A percentile compares a stretch with the other conserved stretches of the same genome.
phyloP scores from a whole-genome alignment of 2,329 filamentous ascomycete species.

The Colletotrichum liaoningense region DNA sequence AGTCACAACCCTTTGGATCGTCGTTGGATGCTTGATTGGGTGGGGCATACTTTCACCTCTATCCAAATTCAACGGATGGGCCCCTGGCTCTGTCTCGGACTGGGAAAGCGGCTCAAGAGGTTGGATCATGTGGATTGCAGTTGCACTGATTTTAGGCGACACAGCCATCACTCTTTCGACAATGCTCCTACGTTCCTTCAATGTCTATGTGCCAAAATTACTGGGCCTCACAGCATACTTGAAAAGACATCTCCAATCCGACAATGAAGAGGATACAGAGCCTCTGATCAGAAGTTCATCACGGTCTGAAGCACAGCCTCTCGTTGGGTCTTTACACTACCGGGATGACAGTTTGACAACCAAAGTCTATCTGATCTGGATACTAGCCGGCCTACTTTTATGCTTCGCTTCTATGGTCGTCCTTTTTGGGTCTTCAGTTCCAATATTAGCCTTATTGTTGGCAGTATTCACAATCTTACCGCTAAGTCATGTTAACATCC shows the following conservation, averaged over 20 bases:
- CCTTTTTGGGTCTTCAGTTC: neutral
- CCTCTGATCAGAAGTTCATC: neutral
- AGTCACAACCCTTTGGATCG: neutral
- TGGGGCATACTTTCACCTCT: conserved; percentile 1
- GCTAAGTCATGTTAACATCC: neutral
- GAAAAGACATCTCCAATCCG: neutral
- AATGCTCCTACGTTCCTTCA: neutral
- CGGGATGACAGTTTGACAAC: neutral
- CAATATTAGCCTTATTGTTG: neutral
- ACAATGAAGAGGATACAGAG: neutral
- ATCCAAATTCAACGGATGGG: neutral
- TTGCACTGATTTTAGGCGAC: conserved; percentile 3
- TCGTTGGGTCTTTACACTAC: neutral
- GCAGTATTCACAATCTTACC: neutral
- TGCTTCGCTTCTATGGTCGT: neutral
- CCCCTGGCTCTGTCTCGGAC: conserved; percentile 1
- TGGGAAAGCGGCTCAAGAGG: conserved; percentile 9
- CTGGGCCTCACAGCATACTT: neutral
- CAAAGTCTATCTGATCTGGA: neutral
- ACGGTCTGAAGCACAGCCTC: neutral
- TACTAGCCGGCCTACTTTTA: neutral
- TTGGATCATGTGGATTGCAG: conserved; percentile 5
- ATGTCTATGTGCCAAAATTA: neutral
- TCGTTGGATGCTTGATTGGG: neutral
- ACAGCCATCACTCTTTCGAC: conserved; percentile 1